phyloP scores from a whole-genome alignment of 306 rosid species.

The Lathyrus aphaca region DNA sequence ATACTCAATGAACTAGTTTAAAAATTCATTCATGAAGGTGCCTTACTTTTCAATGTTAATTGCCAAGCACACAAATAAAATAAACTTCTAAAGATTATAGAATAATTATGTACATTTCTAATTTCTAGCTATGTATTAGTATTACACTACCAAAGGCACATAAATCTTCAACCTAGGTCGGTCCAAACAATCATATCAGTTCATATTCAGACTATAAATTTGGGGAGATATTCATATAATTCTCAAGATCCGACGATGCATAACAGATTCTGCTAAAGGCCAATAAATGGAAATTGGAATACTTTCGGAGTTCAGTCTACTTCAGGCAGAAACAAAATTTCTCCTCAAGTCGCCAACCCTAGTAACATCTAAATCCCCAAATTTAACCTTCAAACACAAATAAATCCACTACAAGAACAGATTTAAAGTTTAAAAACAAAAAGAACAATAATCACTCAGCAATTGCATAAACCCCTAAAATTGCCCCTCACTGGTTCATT shows the following conservation, averaged over 20 bases:
- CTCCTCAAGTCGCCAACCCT: slow-evolving; percentile 24
- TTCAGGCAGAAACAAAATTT: slow-evolving; percentile 14
- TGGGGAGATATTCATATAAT: slow-evolving; percentile 19
- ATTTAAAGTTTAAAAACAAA: background rate
- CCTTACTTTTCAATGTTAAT: slow-evolving; percentile 1
- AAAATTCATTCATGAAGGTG: background rate
- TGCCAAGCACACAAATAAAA: slow-evolving; percentile 31
- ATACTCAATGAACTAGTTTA: slow-evolving; percentile 1
- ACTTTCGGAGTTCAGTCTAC: slow-evolving; percentile 1
- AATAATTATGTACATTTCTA: slow-evolving; percentile 8
- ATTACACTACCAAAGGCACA: slow-evolving; percentile 25
- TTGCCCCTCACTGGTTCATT: slow-evolving; percentile 23
- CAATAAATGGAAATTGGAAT: slow-evolving; percentile 8
- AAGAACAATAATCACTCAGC: background rate
- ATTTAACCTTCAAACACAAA: slow-evolving; percentile 27
- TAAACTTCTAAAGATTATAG: slow-evolving; percentile 7
- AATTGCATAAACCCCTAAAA: slow-evolving; percentile 24
- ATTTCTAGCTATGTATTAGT: slow-evolving; percentile 4
- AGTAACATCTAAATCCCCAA: slow-evolving; percentile 34
- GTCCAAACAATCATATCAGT: slow-evolving; percentile 21
- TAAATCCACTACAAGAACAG: slow-evolving; percentile 28
- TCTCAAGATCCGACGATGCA: background rate
- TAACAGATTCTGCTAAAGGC: background rate
- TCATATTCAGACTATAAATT: slow-evolving; percentile 14
- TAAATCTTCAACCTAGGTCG: slow-evolving; percentile 8